These are phyloP conservation scores for Schizophyllum commune DNA, from an alignment of 1,284 basidiomycete species.

Conservation along the genomic window DNA sequence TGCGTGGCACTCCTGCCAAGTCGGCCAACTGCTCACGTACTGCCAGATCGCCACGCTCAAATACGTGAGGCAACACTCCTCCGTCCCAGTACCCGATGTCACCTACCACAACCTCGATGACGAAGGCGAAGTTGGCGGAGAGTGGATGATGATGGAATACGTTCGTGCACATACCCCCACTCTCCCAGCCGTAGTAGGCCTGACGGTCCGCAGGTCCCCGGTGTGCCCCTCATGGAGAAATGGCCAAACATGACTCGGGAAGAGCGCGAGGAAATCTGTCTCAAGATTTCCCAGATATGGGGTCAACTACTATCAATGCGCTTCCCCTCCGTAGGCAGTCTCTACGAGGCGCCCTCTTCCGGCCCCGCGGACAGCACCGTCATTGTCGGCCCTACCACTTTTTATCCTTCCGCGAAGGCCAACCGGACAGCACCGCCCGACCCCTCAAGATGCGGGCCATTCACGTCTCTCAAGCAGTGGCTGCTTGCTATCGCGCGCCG, in stretches of 20 bases:
- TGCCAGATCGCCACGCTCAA: neutral
- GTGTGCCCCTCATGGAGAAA: neutral
- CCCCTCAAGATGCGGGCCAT: conserved; percentile 12
- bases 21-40: neutral
- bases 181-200: neutral
- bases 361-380: neutral
- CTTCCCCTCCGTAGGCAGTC: neutral
- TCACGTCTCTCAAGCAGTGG: conserved; percentile 10
- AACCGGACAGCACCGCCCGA: neutral
- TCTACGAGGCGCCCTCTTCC: neutral
- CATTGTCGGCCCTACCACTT: neutral
- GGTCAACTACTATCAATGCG: neutral
- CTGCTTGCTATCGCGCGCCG: conserved; percentile 11
- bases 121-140: neutral
- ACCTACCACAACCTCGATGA: neutral
- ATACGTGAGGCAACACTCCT: neutral
- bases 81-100: neutral
- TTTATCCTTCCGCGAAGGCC: neutral
- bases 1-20: neutral
- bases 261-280: neutral
- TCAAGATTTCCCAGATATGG: neutral
- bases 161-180: neutral
- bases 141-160: conserved; percentile 1
- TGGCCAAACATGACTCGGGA: neutral
- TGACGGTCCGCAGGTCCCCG: neutral